Evolutionary conservation across 176 grass and related monocot genomes (phyloP).

Genomic region (Musa schizocarpa): DNA sequence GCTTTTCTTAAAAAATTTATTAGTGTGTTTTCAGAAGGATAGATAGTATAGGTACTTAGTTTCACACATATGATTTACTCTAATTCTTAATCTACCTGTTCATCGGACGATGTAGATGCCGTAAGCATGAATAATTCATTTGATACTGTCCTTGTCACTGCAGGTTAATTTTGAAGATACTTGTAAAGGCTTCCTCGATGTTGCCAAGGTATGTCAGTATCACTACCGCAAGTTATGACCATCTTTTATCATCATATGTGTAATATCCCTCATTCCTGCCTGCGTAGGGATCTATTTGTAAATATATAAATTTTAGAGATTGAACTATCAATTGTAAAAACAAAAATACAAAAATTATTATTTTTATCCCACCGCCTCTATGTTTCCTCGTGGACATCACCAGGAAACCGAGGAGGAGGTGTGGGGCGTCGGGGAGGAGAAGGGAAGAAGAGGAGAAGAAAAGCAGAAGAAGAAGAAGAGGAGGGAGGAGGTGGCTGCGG

Average conservation of each 20-base stretch:
- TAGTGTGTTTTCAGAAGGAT: background rate
- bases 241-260: background rate
- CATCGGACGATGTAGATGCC: background rate
- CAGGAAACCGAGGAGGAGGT: too few species aligned
- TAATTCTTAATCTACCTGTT: background rate
- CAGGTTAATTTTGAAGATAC: conserved; percentile 99
- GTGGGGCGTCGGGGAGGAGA: too few species aligned
- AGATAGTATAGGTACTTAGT: background rate
- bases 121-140: background rate
- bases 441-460: too few species aligned
- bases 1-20: background rate
- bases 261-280: too few species aligned
- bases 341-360: too few species aligned
- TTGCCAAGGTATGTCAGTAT: conserved; percentile 79
- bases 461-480: too few species aligned
- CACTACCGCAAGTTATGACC: background rate
- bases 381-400: too few species aligned
- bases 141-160: conserved; percentile 22
- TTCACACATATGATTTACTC: background rate
- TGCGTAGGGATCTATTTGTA: too few species aligned
- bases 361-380: too few species aligned
- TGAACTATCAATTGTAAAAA: too few species aligned
- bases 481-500: too few species aligned
- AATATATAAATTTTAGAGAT: too few species aligned
- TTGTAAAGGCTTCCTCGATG: conserved; percentile 99